Evolutionary conservation across 164 flowering plant species (phyloP), one percentile per base, ranked within the genome.

Genomic region (Houttuynia cordata): DNA sequence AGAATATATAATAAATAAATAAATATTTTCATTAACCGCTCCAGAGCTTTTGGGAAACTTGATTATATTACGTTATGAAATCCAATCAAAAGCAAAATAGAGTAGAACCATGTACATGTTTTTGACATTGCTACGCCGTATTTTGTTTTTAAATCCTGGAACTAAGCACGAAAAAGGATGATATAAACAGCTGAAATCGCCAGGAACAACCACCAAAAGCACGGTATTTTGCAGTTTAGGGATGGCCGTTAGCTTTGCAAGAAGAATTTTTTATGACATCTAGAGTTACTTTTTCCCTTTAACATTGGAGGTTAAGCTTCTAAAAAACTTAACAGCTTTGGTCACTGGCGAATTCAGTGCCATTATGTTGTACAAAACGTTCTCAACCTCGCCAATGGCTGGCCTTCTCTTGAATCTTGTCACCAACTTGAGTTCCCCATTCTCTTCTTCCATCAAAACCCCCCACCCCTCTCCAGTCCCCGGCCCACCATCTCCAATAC

Each of bases 311-410:
- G 86, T 85, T 72, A 88, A 71, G 69, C 74, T 84, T 67, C 64
- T 88, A 51, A 88, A 61, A 69, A 91, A 85, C 71, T 81, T 83
- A 0, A 79, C 88, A 52, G 95, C 83, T 67, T 91, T 88, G 0
- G 98, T 88, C 20, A 91, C 72, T 0, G 96, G 95, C 0, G 98
- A 88, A 68, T 86, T 88, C 30, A 80, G 70, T 8, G 92, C 98
- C 88, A 88, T 83, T 68, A 83, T 25, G 66, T 88, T 86, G 59
- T 88, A 91, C 81, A 91, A 58, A 22, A 86, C 91, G 57, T 66
- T 81, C 80, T 91, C 94, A 47, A 91, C 91, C 67, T 91, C 96
- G 54, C 67, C 68, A 37, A 82, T 79, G 1, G 83, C 71, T 20
- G 94, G 96, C 56, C 98, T 59, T 18, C 75, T 68, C 65, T 73